A percentile compares a stretch with the other conserved stretches of the same genome.
Conservation (phyloP, 169 alveolate species). For the Eimeria sp. region DNA sequence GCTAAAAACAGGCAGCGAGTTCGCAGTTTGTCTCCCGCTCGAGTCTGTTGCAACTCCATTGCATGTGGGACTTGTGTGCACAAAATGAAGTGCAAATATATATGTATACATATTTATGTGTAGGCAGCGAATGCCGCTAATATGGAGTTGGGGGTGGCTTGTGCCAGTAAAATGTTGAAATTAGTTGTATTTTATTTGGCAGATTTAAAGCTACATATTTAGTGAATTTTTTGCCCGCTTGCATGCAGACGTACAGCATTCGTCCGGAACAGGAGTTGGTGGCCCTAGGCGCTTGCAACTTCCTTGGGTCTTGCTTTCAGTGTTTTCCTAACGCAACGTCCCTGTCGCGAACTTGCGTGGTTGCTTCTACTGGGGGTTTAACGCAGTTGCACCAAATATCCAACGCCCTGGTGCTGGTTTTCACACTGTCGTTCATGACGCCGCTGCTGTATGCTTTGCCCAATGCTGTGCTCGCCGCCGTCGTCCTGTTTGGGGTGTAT, state of each 20-base stretch:
- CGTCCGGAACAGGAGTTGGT: conserved; percentile 82
- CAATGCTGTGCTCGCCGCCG: conserved; percentile 82
- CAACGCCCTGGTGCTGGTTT: conserved; percentile 63
- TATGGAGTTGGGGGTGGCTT: no score
- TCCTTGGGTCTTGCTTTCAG: conserved; percentile 83
- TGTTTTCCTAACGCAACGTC: conserved; percentile 85
- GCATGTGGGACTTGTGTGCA: not conserved
- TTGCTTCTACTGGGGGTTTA: conserved; percentile 51
- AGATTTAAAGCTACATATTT: not conserved
- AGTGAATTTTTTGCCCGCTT: not conserved
- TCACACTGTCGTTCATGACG: conserved; percentile 83
- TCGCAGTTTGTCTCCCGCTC: not conserved
- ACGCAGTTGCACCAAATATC: conserved; percentile 81
- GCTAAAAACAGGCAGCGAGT: not conserved
- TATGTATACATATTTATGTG: no score
- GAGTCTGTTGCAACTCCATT: not conserved
- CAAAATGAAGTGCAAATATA: no score
- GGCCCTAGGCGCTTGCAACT: conserved; percentile 77
- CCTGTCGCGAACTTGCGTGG: conserved; percentile 82
- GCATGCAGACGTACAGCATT: conserved; percentile 74
- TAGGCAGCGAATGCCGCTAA: no score
- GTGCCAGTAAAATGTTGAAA: no score
- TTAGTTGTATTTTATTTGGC: no score
- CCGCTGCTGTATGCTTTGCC: conserved; percentile 82
- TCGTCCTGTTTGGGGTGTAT: conserved; percentile 84